phyloP scores from a whole-genome alignment of 192 early-diverging fungal species.

The Podila horticola region DNA sequence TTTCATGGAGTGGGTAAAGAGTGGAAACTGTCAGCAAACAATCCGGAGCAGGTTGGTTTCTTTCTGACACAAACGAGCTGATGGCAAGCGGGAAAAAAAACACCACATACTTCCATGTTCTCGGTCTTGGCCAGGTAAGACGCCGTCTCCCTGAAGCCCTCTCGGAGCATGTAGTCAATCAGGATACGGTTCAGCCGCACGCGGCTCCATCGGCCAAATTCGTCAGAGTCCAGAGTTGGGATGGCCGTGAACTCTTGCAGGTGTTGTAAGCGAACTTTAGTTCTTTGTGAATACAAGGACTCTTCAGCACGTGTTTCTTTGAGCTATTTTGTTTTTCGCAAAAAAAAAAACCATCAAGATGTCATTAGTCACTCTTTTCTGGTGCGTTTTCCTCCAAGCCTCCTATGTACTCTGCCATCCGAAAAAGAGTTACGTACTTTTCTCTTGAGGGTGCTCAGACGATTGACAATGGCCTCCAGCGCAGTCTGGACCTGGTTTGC shows the following conservation, averaged over 20 bases:
- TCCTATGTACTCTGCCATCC: too few species aligned
- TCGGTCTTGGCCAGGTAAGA: constrained; percentile 67
- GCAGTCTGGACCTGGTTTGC: constrained; percentile 63
- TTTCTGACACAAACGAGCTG: neutral
- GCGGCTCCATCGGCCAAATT: constrained; percentile 87
- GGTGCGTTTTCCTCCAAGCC: neutral
- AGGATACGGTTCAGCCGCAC: constrained; percentile 88
- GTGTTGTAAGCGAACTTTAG: constrained; percentile 79
- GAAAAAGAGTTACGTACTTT: constrained; percentile 60
- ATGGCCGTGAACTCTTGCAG: constrained; percentile 78
- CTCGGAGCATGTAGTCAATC: constrained; percentile 95
- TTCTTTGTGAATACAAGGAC: constrained; percentile 70
- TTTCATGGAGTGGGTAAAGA: neutral
- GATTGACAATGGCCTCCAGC: constrained; percentile 72
- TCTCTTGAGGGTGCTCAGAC: constrained; percentile 76
- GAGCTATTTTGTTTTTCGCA: constrained; percentile 61
- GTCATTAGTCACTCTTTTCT: neutral
- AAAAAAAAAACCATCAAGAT: neutral
- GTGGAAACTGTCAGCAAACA: neutral
- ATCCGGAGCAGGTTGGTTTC: neutral
- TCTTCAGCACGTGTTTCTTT: constrained; percentile 84
- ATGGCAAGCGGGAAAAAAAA: neutral
- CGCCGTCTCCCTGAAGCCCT: constrained; percentile 84
- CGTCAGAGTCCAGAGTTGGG: constrained; percentile 69
- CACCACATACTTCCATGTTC: constrained; percentile 67